These are phyloP conservation scores for Tylopilus plumbeoviolaceoides DNA, from an alignment of 768 basidiomycete species.

Conservation along the genomic window DNA sequence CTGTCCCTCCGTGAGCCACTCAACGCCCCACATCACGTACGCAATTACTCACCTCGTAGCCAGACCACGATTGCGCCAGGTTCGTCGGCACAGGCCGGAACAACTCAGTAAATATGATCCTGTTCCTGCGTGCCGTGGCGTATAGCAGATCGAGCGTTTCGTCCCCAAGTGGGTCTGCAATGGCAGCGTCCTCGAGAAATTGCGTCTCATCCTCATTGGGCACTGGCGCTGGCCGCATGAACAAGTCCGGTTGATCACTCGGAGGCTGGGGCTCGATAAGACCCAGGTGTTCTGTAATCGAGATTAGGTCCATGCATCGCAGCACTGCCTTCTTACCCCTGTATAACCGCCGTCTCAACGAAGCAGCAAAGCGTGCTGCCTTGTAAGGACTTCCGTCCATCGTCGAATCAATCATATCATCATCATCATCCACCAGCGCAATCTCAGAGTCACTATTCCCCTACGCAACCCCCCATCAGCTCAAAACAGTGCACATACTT, in stretches of 20 bases:
- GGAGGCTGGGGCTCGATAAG: constrained; percentile 69
- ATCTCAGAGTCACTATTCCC: constrained; percentile 97
- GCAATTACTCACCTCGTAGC: constrained; percentile 60
- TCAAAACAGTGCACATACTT: neutral
- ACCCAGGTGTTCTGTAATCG: constrained; percentile 72
- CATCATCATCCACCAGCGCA: constrained; percentile 86
- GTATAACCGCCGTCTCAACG: constrained; percentile 79
- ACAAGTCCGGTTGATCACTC: constrained; percentile 39
- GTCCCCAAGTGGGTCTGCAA: constrained; percentile 78
- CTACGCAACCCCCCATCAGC: constrained; percentile 31
- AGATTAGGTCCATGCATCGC: constrained; percentile 1
- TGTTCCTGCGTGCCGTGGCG: constrained; percentile 71
- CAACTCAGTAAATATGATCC: constrained; percentile 80
- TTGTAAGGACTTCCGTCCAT: constrained; percentile 78
- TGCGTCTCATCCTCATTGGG: constrained; percentile 65
- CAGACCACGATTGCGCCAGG: constrained; percentile 70
- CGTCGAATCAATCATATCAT: constrained; percentile 62
- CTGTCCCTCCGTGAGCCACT: constrained; percentile 34
- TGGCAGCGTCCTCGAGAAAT: constrained; percentile 53
- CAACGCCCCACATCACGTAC: neutral
- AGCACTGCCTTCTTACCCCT: constrained; percentile 46
- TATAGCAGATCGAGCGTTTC: constrained; percentile 56
- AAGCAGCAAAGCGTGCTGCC: constrained; percentile 78
- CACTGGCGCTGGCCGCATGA: constrained; percentile 78
- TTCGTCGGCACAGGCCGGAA: constrained; percentile 88